Base-by-base conservation (phyloP, 441 rosid genomes). In the Adansonia madagascariensis region DNA sequence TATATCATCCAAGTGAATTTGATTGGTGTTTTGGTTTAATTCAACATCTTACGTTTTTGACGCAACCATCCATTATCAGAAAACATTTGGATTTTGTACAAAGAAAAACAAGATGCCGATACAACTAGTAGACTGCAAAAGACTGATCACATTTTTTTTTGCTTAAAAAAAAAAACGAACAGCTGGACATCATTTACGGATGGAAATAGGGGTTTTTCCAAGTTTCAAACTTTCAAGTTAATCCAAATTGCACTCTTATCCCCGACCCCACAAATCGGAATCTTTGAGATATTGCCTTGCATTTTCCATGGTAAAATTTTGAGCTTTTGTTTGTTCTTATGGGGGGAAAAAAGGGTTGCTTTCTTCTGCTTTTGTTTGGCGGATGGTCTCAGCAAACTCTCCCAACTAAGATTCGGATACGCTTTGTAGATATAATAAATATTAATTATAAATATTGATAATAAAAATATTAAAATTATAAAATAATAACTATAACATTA, bases 201-300 rank as follows among this genome's bases (percentile, higher is more conserved):
- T 18, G 11, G 50, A 73, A 79, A 12, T 61, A 5, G 4, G 49
- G 61, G 11, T n/a, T 61, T 74, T 14, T 31, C 39, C 39, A 31
- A 31, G 39, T 31, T 31, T 31, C 39, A 31, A 8, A 71, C 22
- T 17, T 60, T 55, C 12, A 11, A 70, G 52, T 31, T 64, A 47
- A 81, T 72, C 69, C 65, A n/a, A 62, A 71, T 77, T 35, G 77
- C 57, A 70, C 31, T 56, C 53, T 5, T 9, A 15, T 2, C 17
- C 8, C 17, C 8, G 76, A 66, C 78, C 89, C 90, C 84, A 82
- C 88, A 85, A 46, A 89, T 85, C 84, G 81, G 89, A 89, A 85
- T 89, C 87, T 81, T 31, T n/a, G 46, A 79, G 84, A 87, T 83
- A 65, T 77, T 80, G 85, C 73, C 57, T 31, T 15, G 77, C 63